These are phyloP conservation scores for Hymenoscyphus occultus DNA, from an alignment of 2,329 filamentous ascomycete genomes.

Conservation along the genomic window DNA sequence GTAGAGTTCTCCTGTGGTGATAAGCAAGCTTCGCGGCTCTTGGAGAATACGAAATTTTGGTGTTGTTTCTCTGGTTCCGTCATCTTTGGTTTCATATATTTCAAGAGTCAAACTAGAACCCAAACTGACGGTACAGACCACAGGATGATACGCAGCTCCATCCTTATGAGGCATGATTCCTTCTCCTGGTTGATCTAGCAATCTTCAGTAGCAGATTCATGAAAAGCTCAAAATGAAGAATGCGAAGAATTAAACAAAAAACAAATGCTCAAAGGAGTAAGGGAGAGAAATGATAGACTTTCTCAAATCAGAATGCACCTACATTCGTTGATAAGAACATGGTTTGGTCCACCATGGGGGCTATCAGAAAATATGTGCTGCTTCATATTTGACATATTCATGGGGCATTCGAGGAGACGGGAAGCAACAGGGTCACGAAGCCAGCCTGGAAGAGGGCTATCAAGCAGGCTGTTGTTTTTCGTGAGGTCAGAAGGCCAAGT, in stretches of 20 bases:
- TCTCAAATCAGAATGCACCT: background rate
- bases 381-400: conserved; percentile 31
- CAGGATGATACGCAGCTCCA: conserved; percentile 78
- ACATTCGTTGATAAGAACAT: conserved; percentile 89
- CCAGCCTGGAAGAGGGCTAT: conserved; percentile 71
- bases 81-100: conserved; percentile 62
- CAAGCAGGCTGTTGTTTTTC: conserved; percentile 69
- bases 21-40: conserved; percentile 76
- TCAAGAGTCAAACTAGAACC: conserved; percentile 76
- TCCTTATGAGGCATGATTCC: conserved; percentile 99
- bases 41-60: conserved; percentile 66
- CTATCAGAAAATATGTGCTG: conserved; percentile 56
- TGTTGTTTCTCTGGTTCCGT: conserved; percentile 53
- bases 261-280: background rate
- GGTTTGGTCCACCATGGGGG: conserved; percentile 77
- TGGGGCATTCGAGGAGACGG: conserved; percentile 52
- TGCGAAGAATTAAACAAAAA: background rate
- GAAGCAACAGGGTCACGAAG: conserved; percentile 67
- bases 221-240: background rate
- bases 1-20: conserved; percentile 69
- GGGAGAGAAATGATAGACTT: background rate
- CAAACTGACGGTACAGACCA: conserved; percentile 88
- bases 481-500: conserved; percentile 84
- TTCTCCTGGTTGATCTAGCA: conserved; percentile 65
- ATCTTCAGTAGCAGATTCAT: background rate